These are phyloP conservation scores for Erythrophleum fordii DNA, from an alignment of 306 rosid species.

Conservation along the genomic window DNA sequence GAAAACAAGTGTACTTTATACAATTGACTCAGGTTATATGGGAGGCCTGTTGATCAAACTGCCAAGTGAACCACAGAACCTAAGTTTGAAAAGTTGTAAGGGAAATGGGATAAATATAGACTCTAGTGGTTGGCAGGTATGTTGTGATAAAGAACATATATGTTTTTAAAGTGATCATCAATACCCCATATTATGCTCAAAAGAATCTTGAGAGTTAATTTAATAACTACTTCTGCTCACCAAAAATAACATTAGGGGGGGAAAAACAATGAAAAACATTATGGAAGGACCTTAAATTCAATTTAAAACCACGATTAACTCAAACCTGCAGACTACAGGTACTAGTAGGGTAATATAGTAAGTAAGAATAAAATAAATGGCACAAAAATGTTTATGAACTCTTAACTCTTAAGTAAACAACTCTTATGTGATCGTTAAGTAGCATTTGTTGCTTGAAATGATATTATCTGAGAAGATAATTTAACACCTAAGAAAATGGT, in stretches of 20 bases:
- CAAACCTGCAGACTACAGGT: no score
- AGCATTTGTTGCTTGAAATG: not conserved
- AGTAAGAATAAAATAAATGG: no score
- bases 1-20: not conserved
- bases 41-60: not conserved
- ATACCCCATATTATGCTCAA: not conserved
- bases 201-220: no score
- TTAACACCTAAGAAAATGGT: not conserved
- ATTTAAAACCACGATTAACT: no score
- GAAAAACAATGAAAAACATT: no score
- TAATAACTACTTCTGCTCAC: no score
- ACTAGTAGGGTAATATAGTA: no score
- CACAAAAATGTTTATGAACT: not conserved
- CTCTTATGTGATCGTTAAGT: not conserved
- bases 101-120: not conserved
- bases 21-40: not conserved
- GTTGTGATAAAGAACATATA: not conserved
- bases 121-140: not conserved
- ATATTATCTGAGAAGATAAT: not conserved
- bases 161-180: not conserved
- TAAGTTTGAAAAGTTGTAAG: not conserved
- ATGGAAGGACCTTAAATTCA: no score
- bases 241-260: no score
- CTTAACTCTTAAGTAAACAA: not conserved
- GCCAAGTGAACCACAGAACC: not conserved